Evolutionary conservation across 441 rosid species (phyloP).

Genomic region (Adansonia madagascariensis): DNA sequence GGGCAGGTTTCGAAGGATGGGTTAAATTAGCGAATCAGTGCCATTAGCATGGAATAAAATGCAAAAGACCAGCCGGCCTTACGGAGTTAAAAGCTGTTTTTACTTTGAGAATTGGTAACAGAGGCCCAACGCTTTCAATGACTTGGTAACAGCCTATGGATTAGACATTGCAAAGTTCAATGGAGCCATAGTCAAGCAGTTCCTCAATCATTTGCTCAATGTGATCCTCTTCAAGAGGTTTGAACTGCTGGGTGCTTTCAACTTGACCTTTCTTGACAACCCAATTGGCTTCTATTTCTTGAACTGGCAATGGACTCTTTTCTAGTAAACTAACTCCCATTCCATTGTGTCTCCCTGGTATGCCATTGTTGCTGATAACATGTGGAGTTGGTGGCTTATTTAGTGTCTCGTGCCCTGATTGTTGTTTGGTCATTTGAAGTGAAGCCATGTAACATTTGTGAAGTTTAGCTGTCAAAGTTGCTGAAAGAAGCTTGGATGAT

Average conservation of each 20-base stretch:
- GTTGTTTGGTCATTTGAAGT: constrained; percentile 67
- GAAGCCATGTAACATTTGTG: constrained; percentile 90
- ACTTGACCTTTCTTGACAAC: constrained; percentile 44
- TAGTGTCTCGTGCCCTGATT: constrained; percentile 36
- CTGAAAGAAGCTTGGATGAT: constrained; percentile 85
- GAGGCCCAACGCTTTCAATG: not conserved
- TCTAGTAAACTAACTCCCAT: constrained; percentile 30
- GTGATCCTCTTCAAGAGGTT: constrained; percentile 82
- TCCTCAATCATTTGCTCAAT: constrained; percentile 95
- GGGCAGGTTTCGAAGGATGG: constrained; percentile 25
- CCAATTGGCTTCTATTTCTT: constrained; percentile 46
- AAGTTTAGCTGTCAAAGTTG: constrained; percentile 85
- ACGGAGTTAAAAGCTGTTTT: no score
- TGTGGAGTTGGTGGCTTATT: constrained; percentile 37
- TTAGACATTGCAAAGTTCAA: constrained; percentile 57
- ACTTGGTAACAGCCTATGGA: constrained; percentile 34
- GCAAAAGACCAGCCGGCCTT: not conserved
- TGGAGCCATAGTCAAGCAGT: constrained; percentile 71
- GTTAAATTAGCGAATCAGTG: constrained; percentile 41
- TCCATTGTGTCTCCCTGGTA: constrained; percentile 34
- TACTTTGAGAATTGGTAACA: no score
- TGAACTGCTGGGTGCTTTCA: constrained; percentile 40
- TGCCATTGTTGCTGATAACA: constrained; percentile 29
- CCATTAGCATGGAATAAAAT: not conserved
- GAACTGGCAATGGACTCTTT: constrained; percentile 38